Conservation (phyloP, 257 asterid genomes). For the Solanum habrochaites region DNA sequence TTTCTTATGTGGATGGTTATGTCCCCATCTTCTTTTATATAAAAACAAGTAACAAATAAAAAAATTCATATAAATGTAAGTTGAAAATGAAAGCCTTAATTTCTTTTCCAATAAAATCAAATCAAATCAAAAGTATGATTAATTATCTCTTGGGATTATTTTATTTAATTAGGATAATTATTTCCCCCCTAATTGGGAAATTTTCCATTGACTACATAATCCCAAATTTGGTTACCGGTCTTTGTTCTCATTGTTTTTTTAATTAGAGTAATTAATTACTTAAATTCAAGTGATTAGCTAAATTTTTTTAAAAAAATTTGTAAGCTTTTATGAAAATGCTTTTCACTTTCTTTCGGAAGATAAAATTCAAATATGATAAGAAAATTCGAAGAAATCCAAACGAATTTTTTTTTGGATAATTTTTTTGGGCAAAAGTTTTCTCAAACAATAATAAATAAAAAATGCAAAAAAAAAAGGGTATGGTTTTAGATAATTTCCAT, state of each 20-base stretch:
- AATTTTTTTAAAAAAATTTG: too few species aligned
- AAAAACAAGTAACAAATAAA: background rate
- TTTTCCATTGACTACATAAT: background rate
- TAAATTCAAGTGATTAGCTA: background rate
- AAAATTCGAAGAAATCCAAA: too few species aligned
- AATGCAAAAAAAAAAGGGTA: background rate
- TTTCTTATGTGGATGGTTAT: background rate
- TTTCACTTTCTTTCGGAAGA: background rate
- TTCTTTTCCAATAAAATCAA: background rate
- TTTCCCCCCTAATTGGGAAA: background rate
- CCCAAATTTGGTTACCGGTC: background rate
- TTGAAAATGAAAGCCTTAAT: background rate
- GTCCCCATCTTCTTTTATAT: background rate
- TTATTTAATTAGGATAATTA: background rate
- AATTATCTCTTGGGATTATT: background rate
- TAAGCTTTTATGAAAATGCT: background rate
- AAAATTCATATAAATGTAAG: background rate
- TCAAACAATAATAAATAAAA: background rate
- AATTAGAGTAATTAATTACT: background rate
- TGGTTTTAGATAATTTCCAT: background rate
- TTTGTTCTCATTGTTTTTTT: background rate
- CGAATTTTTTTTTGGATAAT: background rate
- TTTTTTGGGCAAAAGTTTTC: background rate
- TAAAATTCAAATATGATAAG: background rate
- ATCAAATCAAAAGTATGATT: background rate